These are phyloP conservation scores for Emmonsia crescens DNA, from an alignment of 2,329 filamentous ascomycete genomes.

Conservation along the genomic window DNA sequence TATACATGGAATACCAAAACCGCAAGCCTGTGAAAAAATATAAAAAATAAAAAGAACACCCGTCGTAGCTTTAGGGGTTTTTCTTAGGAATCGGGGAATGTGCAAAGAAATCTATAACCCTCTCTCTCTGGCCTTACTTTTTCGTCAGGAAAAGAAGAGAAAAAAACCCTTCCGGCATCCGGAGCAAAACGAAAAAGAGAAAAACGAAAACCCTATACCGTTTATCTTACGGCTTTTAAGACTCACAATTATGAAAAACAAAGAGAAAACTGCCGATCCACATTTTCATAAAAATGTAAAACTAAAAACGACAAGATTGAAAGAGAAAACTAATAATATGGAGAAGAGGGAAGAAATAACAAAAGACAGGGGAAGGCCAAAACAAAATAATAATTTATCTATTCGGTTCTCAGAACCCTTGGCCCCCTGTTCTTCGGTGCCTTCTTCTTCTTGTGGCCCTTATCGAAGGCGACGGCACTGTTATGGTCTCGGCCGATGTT, in stretches of 20 bases:
- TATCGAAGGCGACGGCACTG: constrained; percentile 44
- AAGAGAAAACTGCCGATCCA: neutral
- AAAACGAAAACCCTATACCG: neutral
- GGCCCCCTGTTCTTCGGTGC: constrained; percentile 32
- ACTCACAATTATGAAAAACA: neutral
- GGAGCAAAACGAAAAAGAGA: neutral
- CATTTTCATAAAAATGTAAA: neutral
- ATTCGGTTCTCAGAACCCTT: constrained; percentile 31
- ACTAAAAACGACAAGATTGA: neutral
- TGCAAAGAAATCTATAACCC: neutral
- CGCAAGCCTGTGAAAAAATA: neutral
- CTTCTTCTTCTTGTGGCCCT: constrained; percentile 43
- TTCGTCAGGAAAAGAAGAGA: neutral
- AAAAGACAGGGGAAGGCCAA: neutral
- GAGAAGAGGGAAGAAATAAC: neutral
- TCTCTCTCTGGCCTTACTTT: neutral
- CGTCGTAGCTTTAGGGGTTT: neutral
- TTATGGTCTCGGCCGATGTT: constrained; percentile 86
- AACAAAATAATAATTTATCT: neutral
- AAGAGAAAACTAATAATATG: neutral
- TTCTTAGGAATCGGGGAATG: neutral
- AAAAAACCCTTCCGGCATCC: neutral
- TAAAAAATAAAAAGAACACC: neutral
- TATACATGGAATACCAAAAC: too few species aligned
- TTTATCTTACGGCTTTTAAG: neutral